phyloP scores from a whole-genome alignment of 1,139 yeast species.

The Nakaseomyces bracarensis region DNA sequence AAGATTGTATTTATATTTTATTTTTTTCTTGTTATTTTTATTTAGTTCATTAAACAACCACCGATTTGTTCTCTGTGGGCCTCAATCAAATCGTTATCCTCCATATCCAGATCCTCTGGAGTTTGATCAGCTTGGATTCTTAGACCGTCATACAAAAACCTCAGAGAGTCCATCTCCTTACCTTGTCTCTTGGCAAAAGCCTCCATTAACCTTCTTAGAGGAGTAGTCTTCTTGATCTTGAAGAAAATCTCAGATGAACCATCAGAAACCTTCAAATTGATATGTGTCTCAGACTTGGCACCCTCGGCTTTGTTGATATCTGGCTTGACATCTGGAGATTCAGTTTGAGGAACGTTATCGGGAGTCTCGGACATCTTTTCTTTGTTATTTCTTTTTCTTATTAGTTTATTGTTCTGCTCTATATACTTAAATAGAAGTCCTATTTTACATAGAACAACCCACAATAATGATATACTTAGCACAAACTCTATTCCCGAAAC shows the following conservation, averaged over 20 bases:
- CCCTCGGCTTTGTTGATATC: slow-evolving; percentile 44
- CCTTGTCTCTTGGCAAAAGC: slow-evolving; percentile 98
- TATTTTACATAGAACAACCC: too few relatives aligned
- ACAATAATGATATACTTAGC: too few relatives aligned
- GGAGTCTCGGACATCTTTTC: not conserved
- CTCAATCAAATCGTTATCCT: slow-evolving; percentile 92
- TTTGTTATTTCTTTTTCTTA: not conserved
- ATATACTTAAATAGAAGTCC: not conserved
- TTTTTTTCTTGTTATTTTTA: not conserved
- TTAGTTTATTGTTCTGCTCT: not conserved
- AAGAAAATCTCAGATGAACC: slow-evolving; percentile 90
- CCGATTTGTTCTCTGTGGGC: slow-evolving; percentile 97
- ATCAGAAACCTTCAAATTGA: slow-evolving; percentile 89
- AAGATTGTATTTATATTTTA: not conserved
- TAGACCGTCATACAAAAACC: slow-evolving; percentile 90
- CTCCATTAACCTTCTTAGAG: slow-evolving; percentile 90
- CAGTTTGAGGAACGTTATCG: slow-evolving; percentile 1
- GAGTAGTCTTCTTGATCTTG: slow-evolving; percentile 90
- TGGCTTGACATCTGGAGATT: slow-evolving; percentile 30
- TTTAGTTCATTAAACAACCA: slow-evolving; percentile 16
- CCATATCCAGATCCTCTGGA: slow-evolving; percentile 85
- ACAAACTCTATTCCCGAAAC: not conserved
- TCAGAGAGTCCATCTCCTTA: slow-evolving; percentile 67
- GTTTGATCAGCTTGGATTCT: slow-evolving; percentile 83
- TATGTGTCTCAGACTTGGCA: slow-evolving; percentile 56